phyloP scores from a whole-genome alignment of 2,329 filamentous ascomycete genomes.

The Lasiodiplodia sp. region DNA sequence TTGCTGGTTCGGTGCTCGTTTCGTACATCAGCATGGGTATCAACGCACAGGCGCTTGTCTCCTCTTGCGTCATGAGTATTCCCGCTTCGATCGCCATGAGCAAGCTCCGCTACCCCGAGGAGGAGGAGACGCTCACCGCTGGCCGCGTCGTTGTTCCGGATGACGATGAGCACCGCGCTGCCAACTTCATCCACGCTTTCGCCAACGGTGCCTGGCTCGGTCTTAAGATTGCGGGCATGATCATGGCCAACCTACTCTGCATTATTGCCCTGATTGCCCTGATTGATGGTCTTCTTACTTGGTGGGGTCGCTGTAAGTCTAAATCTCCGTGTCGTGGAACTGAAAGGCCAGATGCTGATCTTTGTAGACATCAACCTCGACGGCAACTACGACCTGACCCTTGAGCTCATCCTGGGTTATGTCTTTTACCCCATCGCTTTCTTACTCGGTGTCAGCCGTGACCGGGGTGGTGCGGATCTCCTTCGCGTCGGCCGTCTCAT shows the following conservation, averaged over 20 bases:
- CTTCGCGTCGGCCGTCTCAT: constrained; percentile 80
- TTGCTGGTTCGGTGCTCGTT: constrained; percentile 85
- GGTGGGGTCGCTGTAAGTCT: constrained; percentile 72
- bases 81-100: constrained; percentile 88
- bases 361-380: constrained; percentile 69
- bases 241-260: constrained; percentile 78
- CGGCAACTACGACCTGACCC: constrained; percentile 69
- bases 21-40: constrained; percentile 86
- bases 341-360: constrained; percentile 24
- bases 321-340: background rate
- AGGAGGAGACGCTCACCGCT: constrained; percentile 83
- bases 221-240: constrained; percentile 86
- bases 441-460: constrained; percentile 77
- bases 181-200: constrained; percentile 85
- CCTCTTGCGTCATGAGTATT: constrained; percentile 94
- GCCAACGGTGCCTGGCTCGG: constrained; percentile 85
- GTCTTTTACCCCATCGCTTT: constrained; percentile 80
- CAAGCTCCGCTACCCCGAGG: constrained; percentile 89
- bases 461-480: constrained; percentile 59
- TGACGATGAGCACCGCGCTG: constrained; percentile 75
- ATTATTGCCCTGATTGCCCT: constrained; percentile 80
- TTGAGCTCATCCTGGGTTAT: constrained; percentile 80
- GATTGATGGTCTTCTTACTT: constrained; percentile 77
- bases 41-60: constrained; percentile 84
- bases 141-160: constrained; percentile 83